phyloP scores from a whole-genome alignment of 176 grass and related monocot species.

The Triticum dicoccoides region DNA sequence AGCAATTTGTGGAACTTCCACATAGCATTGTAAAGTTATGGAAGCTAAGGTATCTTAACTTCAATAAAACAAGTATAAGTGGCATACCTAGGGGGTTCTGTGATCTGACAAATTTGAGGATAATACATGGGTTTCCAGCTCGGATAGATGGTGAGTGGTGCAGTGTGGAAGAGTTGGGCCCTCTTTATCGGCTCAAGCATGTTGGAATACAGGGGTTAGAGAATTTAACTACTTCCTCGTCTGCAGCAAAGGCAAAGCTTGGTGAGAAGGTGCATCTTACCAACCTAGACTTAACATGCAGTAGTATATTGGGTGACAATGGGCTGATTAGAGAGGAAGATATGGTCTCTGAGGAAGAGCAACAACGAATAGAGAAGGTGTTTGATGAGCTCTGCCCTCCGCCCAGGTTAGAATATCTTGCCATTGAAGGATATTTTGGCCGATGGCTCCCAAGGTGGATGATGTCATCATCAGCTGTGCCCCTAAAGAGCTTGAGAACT shows the following conservation, averaged over 20 bases:
- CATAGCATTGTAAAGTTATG: not conserved
- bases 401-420: not conserved
- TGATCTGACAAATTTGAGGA: not conserved
- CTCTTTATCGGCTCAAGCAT: not conserved
- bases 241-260: not conserved
- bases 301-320: not conserved
- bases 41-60: not conserved
- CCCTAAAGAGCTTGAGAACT: not conserved
- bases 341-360: not conserved
- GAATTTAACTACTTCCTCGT: not conserved
- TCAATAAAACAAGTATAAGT: not conserved
- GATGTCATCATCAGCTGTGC: not conserved
- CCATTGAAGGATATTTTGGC: not conserved
- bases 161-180: not conserved
- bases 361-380: not conserved
- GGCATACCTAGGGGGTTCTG: not conserved
- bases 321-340: not conserved
- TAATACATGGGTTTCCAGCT: not conserved
- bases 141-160: not conserved
- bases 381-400: constrained; percentile 29
- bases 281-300: not conserved
- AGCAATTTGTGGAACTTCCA: no score
- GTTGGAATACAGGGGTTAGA: not conserved
- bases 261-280: not conserved
- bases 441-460: constrained; percentile 3